A percentile compares a stretch with the other conserved stretches of the same genome.
These are phyloP conservation scores for Rhodotorula mucilaginosa DNA, from an alignment of 1,284 basidiomycete genomes.

Conservation along the genomic window DNA sequence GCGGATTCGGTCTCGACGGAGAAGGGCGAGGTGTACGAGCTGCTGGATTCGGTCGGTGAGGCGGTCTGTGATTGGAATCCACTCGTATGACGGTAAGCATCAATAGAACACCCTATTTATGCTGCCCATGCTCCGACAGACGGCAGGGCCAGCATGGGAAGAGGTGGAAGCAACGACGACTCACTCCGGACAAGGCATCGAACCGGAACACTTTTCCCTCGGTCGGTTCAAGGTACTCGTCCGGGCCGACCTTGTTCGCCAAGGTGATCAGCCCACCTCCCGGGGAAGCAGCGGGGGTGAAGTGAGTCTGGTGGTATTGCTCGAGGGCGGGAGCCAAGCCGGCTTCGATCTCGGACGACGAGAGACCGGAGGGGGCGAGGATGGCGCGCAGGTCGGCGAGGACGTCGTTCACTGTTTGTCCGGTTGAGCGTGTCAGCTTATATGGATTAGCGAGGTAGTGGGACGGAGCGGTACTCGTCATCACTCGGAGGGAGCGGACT, in stretches of 20 bases:
- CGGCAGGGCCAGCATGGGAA: background rate
- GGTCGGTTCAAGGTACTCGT: slow-evolving; percentile 69
- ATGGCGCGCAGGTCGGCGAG: slow-evolving; percentile 77
- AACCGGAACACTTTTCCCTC: slow-evolving; percentile 73
- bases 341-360: slow-evolving; percentile 69
- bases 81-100: too few species aligned
- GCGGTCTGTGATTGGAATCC: too few species aligned
- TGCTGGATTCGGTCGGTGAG: slow-evolving; percentile 56
- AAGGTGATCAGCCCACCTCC: slow-evolving; percentile 65
- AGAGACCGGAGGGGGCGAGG: slow-evolving; percentile 59
- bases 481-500: background rate
- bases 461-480: slow-evolving; percentile 14
- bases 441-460: background rate
- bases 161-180: slow-evolving; percentile 56
- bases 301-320: slow-evolving; percentile 81
- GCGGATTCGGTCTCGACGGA: slow-evolving; percentile 68
- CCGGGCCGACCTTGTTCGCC: slow-evolving; percentile 59
- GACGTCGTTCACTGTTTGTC: slow-evolving; percentile 33
- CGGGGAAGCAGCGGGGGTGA: slow-evolving; percentile 67
- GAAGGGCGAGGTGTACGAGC: slow-evolving; percentile 50
- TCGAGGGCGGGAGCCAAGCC: slow-evolving; percentile 71
- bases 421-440: background rate
- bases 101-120: too few species aligned
- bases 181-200: slow-evolving; percentile 39
- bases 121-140: background rate